Conservation (phyloP, 192 early-diverging fungal species). For the Rhizoclosmatium globosum region DNA sequence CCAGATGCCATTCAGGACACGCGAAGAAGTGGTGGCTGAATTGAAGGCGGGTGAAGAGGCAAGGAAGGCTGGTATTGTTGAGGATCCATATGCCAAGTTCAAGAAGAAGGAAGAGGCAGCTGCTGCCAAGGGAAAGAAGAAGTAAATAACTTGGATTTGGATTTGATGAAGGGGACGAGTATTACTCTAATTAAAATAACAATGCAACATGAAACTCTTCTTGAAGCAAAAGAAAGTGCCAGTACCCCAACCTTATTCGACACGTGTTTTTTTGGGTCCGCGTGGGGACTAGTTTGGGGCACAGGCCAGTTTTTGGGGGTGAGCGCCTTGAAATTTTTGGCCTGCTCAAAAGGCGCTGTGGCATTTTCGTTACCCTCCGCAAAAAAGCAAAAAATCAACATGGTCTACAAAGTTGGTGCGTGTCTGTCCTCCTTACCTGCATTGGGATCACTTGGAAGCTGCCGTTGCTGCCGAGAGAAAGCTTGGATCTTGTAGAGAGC, state of each 20-base stretch:
- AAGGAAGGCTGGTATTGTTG: constrained; percentile 39
- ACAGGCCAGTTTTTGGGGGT: not conserved
- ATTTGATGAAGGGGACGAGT: not conserved
- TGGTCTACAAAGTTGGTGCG: constrained; percentile 51
- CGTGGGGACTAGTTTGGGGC: not conserved
- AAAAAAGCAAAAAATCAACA: constrained; percentile 33
- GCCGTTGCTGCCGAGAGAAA: too few species aligned
- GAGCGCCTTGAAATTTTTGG: not conserved
- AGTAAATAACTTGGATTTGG: not conserved
- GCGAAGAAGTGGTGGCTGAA: constrained; percentile 42
- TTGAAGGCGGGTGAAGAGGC: constrained; percentile 28
- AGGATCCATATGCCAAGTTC: constrained; percentile 63
- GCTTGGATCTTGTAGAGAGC: too few species aligned
- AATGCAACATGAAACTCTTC: too few species aligned
- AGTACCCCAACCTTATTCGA: not conserved
- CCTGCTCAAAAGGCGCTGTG: not conserved
- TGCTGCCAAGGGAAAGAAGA: not conserved
- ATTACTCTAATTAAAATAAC: not conserved
- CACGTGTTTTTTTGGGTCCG: not conserved
- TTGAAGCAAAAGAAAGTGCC: not conserved
- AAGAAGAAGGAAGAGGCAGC: constrained; percentile 53
- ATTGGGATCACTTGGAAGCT: too few species aligned
- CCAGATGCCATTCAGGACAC: constrained; percentile 78
- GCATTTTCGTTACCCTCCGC: not conserved
- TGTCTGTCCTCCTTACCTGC: constrained; percentile 7